These are phyloP conservation scores for Immersiella caudata DNA, from an alignment of 495 filamentous ascomycete species.

Conservation along the genomic window DNA sequence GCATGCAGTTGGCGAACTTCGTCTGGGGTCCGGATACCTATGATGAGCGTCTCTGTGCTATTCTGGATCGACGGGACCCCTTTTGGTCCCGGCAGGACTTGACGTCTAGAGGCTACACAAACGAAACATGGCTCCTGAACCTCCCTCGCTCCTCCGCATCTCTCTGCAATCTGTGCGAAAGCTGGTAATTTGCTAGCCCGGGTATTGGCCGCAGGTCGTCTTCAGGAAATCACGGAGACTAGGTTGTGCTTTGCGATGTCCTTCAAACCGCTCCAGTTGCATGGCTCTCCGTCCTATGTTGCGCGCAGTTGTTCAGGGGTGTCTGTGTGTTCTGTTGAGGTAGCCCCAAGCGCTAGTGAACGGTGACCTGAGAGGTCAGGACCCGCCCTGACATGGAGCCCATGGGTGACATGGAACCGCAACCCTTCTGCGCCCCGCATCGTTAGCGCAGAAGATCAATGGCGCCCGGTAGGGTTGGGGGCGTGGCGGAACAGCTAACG, in stretches of 20 bases:
- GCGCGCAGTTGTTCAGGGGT: background rate
- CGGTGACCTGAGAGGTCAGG: background rate
- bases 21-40: too few relatives aligned
- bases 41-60: too few relatives aligned
- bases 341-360: background rate
- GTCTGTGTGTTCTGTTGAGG: slow-evolving; percentile 1
- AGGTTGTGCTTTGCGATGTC: background rate
- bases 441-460: background rate
- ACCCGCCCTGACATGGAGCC: background rate
- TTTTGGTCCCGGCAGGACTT: too few relatives aligned
- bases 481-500: background rate
- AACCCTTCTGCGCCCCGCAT: background rate
- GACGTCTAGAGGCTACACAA: too few relatives aligned
- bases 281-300: background rate
- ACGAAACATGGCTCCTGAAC: too few relatives aligned
- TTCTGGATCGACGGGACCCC: too few relatives aligned
- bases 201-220: background rate
- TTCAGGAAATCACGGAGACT: background rate
- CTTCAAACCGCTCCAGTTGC: background rate
- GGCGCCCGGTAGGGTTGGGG: background rate
- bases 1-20: too few relatives aligned
- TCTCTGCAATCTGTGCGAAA: background rate
- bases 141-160: background rate
- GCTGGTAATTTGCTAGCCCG: background rate
- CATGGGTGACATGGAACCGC: background rate